phyloP scores from a whole-genome alignment of 805 yeast genomes.

The Geotrichum ghanense region DNA sequence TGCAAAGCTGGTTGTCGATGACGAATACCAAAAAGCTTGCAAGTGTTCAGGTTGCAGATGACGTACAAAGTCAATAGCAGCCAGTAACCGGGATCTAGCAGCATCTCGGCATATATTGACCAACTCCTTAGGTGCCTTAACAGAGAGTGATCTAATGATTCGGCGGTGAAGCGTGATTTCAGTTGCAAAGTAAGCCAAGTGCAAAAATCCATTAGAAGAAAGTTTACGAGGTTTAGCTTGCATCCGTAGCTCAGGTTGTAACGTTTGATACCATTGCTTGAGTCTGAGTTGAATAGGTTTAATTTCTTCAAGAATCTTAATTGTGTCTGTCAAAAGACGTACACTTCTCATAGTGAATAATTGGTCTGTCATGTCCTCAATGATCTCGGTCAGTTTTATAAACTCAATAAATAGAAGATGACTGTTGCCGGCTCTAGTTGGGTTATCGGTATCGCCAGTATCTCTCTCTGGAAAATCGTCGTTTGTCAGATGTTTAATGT shows the following conservation, averaged over 20 bases:
- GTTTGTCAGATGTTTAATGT: slow-evolving; percentile 52
- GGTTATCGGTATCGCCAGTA: slow-evolving; percentile 32
- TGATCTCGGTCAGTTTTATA: slow-evolving; percentile 23
- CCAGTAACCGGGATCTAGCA: slow-evolving; percentile 68
- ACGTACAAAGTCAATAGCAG: slow-evolving; percentile 70
- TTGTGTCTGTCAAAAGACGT: slow-evolving; percentile 44
- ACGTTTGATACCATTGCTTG: slow-evolving; percentile 24
- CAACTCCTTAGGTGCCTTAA: slow-evolving; percentile 40
- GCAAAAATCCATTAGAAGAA: slow-evolving; percentile 62
- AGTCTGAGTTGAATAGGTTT: slow-evolving; percentile 36
- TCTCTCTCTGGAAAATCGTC: slow-evolving; percentile 70
- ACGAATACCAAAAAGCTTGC: slow-evolving; percentile 83
- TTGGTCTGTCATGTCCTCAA: slow-evolving; percentile 38
- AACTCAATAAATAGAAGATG: slow-evolving; percentile 24
- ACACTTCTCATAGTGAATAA: slow-evolving; percentile 65
- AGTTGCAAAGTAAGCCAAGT: slow-evolving; percentile 78
- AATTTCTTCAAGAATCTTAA: slow-evolving; percentile 59
- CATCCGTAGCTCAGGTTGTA: slow-evolving; percentile 25
- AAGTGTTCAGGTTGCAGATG: slow-evolving; percentile 72
- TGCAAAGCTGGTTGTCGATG: slow-evolving; percentile 67
- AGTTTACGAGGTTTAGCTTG: slow-evolving; percentile 32
- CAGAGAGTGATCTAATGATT: slow-evolving; percentile 25
- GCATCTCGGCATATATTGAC: slow-evolving; percentile 69
- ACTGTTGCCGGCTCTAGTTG: slow-evolving; percentile 34
- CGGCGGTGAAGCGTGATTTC: slow-evolving; percentile 73